A percentile compares a stretch with the other conserved stretches of the same genome.
phyloP scores from a whole-genome alignment of 495 filamentous ascomycete genomes.

The Aspergillus carlsbadensis region DNA sequence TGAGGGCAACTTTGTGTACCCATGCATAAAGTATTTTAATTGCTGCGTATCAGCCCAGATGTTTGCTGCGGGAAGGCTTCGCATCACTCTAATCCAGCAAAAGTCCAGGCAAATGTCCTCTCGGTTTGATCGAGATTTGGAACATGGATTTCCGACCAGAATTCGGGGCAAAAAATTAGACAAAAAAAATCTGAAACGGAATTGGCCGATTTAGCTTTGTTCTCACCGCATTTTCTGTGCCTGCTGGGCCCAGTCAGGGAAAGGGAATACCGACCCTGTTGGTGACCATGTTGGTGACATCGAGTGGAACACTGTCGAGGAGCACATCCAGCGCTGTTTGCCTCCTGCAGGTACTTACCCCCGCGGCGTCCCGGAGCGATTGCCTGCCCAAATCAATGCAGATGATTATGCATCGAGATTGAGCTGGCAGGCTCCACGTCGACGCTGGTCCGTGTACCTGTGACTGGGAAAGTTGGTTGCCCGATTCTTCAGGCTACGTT shows the following conservation, averaged over 20 bases:
- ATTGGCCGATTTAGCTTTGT: slow-evolving; percentile 6
- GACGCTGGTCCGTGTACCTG: background rate
- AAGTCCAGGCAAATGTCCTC: background rate
- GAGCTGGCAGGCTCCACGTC: slow-evolving; percentile 14
- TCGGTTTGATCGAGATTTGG: background rate
- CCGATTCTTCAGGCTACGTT: slow-evolving; percentile 2
- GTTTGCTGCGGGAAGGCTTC: slow-evolving; percentile 14
- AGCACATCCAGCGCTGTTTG: slow-evolving; percentile 7
- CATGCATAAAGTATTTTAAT: slow-evolving; percentile 1
- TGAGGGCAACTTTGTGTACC: slow-evolving; percentile 22
- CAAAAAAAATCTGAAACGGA: background rate
- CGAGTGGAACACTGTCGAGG: slow-evolving; percentile 4
- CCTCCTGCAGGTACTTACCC: slow-evolving; percentile 19
- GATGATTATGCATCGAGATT: slow-evolving; percentile 14
- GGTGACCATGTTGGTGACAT: slow-evolving; percentile 9
- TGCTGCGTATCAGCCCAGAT: slow-evolving; percentile 10
- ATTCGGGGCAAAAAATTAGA: background rate
- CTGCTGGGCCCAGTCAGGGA: slow-evolving; percentile 9
- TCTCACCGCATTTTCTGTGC: slow-evolving; percentile 22
- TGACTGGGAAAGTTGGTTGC: background rate
- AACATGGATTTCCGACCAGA: background rate
- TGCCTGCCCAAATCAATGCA: slow-evolving; percentile 14
- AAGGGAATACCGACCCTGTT: slow-evolving; percentile 2
- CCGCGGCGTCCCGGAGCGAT: slow-evolving; percentile 2
- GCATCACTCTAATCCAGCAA: background rate